Base-by-base conservation (phyloP, 352 stramenopile genomes). In the Phytophthora idaei region DNA sequence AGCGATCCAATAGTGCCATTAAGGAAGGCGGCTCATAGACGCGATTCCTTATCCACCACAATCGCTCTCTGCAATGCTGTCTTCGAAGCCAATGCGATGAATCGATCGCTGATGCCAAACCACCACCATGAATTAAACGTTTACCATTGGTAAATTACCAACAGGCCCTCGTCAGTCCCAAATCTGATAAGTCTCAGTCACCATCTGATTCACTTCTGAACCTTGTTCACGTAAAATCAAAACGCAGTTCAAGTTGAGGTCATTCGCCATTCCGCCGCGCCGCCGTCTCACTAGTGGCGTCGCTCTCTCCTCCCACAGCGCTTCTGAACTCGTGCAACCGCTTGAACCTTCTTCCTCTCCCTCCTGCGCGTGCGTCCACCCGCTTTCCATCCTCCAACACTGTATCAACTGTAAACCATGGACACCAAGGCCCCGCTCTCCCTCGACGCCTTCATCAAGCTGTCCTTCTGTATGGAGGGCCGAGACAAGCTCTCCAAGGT, bases 401-500 rank as follows among this genome's bases (percentile, higher is more conserved):
- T 17, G 11, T 44, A 58, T 51, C 67, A 21, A 2, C 36, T 12
- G 34, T 36, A 57, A 28, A 39, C 21, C 49, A 76, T 69, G 60
- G 21, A 61, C 12, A 11, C n/a, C 12, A 93, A 93, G 54, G 83
- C 83, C 2, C 69, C 85, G 10, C 21, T 90, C 14, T 88, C 82
- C n/a, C 46, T 92, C 15, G 81, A 92, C 72, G 72, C 74, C 31
- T 76, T 78, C 55, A 71, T 85, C 12, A 78, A 90, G 58, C 73
- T 94, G 14, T 83, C 81, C 41, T 94, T 91, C 70, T 86, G 75
- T 63, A 75, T 96, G 25, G 89, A 96, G 53, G 89, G 89, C 29
- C 81, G 89, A 59, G 89, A 96, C 70, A 96, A 96, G 67, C 78
- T 96, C 69, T 91, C 86, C 69, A 96, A 96, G 76, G 78, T 94